Conservation (phyloP, 1,284 basidiomycete species). For the Serendipita sp. region DNA sequence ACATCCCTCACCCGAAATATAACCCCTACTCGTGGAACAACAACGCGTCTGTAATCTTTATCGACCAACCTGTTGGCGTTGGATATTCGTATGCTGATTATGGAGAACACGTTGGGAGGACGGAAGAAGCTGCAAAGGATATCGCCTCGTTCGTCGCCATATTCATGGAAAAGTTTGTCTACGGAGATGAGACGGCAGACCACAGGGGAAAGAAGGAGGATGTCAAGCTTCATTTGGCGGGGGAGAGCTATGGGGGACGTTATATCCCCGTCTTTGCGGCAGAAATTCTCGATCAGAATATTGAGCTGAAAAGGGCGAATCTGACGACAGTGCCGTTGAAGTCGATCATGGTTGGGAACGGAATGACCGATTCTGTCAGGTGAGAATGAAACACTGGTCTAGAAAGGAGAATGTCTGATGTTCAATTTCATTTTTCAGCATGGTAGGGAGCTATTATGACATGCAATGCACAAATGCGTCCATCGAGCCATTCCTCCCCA, state of each 20-base stretch:
- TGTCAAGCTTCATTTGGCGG: conserved; percentile 5
- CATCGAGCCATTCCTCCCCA: conserved; percentile 38
- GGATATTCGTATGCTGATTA: conserved; percentile 61
- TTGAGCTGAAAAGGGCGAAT: conserved; percentile 26
- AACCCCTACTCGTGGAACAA: conserved; percentile 53
- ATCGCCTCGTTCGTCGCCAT: conserved; percentile 57
- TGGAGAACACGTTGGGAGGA: conserved; percentile 46
- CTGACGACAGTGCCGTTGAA: conserved; percentile 63
- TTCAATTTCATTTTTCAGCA: conserved; percentile 9
- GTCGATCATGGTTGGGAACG: conserved; percentile 65
- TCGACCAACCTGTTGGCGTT: conserved; percentile 58
- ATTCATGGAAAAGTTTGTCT: conserved; percentile 55
- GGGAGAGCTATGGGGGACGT: conserved; percentile 9
- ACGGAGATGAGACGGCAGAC: conserved; percentile 16
- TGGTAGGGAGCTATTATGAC: conserved; percentile 23
- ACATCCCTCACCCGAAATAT: conserved; percentile 31
- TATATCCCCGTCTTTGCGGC: conserved; percentile 7
- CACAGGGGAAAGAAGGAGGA: neutral
- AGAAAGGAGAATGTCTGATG: neutral
- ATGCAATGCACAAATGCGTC: conserved; percentile 22
- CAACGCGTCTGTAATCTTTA: conserved; percentile 55
- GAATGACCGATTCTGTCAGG: conserved; percentile 26
- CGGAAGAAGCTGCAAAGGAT: conserved; percentile 60
- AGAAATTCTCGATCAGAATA: conserved; percentile 4
- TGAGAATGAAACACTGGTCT: neutral